Evolutionary conservation across 805 yeast species (phyloP).

Genomic region (Starmerella roubikii): DNA sequence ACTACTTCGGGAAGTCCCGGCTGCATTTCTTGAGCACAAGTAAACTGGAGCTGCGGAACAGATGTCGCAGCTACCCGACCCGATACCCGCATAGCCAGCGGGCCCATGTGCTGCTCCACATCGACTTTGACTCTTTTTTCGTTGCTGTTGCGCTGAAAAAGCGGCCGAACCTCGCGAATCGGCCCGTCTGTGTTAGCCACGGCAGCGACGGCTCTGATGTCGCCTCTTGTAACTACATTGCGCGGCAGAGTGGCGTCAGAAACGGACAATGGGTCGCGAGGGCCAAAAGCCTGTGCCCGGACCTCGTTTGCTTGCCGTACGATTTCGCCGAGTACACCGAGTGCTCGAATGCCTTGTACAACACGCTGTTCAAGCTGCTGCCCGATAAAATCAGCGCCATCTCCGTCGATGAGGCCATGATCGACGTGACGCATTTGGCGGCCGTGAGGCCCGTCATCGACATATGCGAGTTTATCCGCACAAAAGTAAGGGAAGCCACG

Average conservation of each 20-base stretch:
- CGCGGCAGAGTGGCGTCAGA: conserved; percentile 59
- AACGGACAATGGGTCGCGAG: conserved; percentile 83
- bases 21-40: conserved; percentile 79
- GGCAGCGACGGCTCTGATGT: conserved; percentile 47
- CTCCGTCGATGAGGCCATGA: conserved; percentile 82
- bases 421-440: conserved; percentile 39
- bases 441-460: conserved; percentile 3
- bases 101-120: conserved; percentile 42
- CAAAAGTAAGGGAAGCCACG: conserved; percentile 27
- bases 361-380: conserved; percentile 35
- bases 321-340: conserved; percentile 61
- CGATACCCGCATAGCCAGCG: conserved; percentile 23
- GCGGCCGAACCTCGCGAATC: conserved; percentile 40
- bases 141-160: conserved; percentile 66
- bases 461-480: conserved; percentile 20
- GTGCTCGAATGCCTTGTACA: conserved; percentile 52
- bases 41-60: conserved; percentile 59
- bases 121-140: conserved; percentile 91
- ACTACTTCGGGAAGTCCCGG: conserved; percentile 68
- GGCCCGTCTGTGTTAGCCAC: conserved; percentile 51
- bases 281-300: conserved; percentile 57
- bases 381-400: conserved; percentile 53
- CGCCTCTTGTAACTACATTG: conserved; percentile 84
- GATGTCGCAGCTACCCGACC: conserved; percentile 29
- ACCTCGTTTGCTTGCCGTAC: conserved; percentile 49